Evolutionary conservation across 176 grass and related monocot species (phyloP).

Genomic region (Pharus latifolius): DNA sequence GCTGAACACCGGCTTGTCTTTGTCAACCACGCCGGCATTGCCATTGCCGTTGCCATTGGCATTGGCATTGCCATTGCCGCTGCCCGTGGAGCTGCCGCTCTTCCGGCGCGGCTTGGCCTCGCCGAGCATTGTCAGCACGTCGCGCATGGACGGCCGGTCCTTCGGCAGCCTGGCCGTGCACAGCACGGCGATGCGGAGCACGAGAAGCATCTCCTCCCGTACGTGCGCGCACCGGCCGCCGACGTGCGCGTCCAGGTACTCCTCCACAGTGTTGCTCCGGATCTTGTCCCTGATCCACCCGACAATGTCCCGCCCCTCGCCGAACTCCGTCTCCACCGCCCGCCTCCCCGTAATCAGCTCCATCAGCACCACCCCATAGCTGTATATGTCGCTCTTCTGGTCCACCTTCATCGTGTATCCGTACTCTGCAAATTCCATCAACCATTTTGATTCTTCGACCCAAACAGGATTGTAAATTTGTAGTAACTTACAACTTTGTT

Average conservation of each 20-base stretch:
- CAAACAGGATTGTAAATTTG: not conserved
- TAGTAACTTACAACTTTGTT: too few species aligned
- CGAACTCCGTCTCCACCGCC: slow-evolving; percentile 70
- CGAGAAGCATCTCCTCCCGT: slow-evolving; percentile 90
- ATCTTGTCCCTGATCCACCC: slow-evolving; percentile 77
- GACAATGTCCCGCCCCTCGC: slow-evolving; percentile 75
- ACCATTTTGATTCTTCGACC: too few species aligned
- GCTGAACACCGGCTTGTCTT: slow-evolving; percentile 87
- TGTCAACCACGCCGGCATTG: slow-evolving; percentile 25
- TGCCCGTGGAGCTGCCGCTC: slow-evolving; percentile 44
- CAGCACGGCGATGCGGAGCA: slow-evolving; percentile 81
- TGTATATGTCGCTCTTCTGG: slow-evolving; percentile 98
- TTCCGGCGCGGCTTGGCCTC: slow-evolving; percentile 85
- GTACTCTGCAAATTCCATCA: slow-evolving; percentile 42
- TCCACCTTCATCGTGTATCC: slow-evolving; percentile 97
- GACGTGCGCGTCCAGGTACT: slow-evolving; percentile 49
- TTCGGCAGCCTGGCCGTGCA: slow-evolving; percentile 76
- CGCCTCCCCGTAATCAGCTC: slow-evolving; percentile 68
- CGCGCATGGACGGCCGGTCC: slow-evolving; percentile 84
- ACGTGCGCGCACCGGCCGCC: slow-evolving; percentile 64
- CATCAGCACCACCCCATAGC: slow-evolving; percentile 92
- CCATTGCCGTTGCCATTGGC: not conserved
- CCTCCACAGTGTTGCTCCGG: slow-evolving; percentile 41
- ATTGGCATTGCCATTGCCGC: not conserved
- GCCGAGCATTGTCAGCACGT: slow-evolving; percentile 85